A percentile compares a stretch with the other conserved stretches of the same genome.
These are phyloP conservation scores for Albophoma yamanashiensis DNA, from an alignment of 2,329 filamentous ascomycete species.

Conservation along the genomic window DNA sequence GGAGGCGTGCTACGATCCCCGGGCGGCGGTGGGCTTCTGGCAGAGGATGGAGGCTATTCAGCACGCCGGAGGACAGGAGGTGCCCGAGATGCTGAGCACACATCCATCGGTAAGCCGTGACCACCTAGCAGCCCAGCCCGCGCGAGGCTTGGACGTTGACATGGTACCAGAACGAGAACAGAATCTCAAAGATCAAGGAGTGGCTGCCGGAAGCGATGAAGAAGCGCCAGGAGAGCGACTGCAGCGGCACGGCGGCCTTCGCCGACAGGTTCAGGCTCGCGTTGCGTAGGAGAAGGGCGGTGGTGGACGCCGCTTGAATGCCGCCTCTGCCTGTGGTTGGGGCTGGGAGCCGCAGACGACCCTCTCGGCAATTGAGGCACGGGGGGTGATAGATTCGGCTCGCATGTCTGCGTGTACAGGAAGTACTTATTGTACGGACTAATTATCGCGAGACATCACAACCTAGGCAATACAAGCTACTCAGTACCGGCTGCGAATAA, in stretches of 20 bases:
- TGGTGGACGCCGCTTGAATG: neutral
- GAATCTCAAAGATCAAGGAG: slow-evolving; percentile 53
- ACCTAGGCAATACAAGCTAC: neutral
- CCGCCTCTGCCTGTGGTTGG: neutral
- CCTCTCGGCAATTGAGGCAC: neutral
- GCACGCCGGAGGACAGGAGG: slow-evolving; percentile 28
- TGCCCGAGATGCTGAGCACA: slow-evolving; percentile 64
- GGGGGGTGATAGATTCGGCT: neutral
- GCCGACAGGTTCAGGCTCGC: slow-evolving; percentile 41
- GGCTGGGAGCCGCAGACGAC: no score
- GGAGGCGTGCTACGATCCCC: slow-evolving; percentile 65
- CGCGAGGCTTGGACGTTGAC: neutral
- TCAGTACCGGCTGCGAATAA: neutral
- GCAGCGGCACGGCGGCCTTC: slow-evolving; percentile 38
- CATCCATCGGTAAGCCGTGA: slow-evolving; percentile 55
- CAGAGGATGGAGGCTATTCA: slow-evolving; percentile 48
- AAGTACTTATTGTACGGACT: neutral
- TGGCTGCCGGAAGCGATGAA: slow-evolving; percentile 50
- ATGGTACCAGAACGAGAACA: slow-evolving; percentile 40
- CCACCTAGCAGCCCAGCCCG: neutral
- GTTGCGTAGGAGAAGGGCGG: slow-evolving; percentile 22
- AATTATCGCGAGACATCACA: neutral
- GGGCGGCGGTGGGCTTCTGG: slow-evolving; percentile 57
- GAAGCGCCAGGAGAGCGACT: slow-evolving; percentile 43
- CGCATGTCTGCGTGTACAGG: neutral